phyloP scores from a whole-genome alignment of 768 basidiomycete genomes.

The Clitopilus hobsonii region DNA sequence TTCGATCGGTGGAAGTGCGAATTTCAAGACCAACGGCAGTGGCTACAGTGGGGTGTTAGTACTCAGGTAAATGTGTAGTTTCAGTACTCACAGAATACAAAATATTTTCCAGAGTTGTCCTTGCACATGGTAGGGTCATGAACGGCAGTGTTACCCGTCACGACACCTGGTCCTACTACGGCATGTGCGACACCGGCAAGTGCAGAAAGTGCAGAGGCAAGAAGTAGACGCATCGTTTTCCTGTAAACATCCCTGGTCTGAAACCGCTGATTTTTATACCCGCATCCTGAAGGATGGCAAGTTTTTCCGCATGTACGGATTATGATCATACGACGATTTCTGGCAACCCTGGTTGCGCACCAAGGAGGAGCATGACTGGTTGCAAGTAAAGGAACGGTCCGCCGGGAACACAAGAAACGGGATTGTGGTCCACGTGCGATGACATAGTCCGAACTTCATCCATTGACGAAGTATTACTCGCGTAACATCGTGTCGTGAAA shows the following conservation, averaged over 20 bases:
- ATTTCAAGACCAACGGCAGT: slow-evolving; percentile 45
- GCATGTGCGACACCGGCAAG: slow-evolving; percentile 7
- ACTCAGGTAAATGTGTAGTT: neutral
- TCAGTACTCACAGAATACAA: slow-evolving; percentile 38
- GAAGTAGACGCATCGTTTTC: neutral
- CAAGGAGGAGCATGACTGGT: neutral
- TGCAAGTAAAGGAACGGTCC: neutral
- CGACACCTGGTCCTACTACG: slow-evolving; percentile 30
- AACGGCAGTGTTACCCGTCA: slow-evolving; percentile 37
- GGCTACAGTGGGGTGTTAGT: slow-evolving; percentile 17
- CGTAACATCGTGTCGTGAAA: neutral
- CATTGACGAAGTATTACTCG: too few relatives aligned
- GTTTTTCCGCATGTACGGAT: neutral
- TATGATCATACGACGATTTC: neutral
- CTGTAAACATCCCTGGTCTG: neutral
- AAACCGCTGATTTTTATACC: neutral
- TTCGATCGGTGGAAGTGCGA: slow-evolving; percentile 43
- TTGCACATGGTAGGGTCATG: slow-evolving; percentile 50
- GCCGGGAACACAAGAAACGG: neutral
- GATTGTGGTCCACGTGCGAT: neutral
- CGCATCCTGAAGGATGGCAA: neutral
- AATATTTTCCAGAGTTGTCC: slow-evolving; percentile 40
- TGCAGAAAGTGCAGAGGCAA: neutral
- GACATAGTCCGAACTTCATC: neutral
- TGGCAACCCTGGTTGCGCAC: neutral